These are phyloP conservation scores for Camellia sinensis DNA, from an alignment of 148 eudicot species.

Conservation along the genomic window DNA sequence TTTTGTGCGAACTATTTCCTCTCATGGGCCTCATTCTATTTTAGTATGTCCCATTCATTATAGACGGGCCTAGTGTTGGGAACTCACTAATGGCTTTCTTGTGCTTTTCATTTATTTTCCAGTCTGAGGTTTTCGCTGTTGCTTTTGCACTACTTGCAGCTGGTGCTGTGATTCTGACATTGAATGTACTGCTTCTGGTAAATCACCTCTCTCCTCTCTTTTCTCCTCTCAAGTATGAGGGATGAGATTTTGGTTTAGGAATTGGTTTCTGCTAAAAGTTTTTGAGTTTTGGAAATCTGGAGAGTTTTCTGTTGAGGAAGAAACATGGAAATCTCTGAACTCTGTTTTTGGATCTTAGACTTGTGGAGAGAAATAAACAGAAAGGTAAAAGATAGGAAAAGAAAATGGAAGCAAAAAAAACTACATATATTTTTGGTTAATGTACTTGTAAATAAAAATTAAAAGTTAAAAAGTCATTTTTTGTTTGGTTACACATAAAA, in stretches of 20 bases:
- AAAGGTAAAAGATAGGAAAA: too few relatives aligned
- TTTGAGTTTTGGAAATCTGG: background rate
- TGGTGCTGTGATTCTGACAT: conserved; percentile 91
- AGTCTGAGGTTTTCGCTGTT: conserved; percentile 98
- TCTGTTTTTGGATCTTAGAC: background rate
- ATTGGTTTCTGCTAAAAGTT: background rate
- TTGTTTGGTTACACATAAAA: too few relatives aligned
- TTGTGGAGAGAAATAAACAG: too few relatives aligned
- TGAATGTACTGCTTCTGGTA: conserved; percentile 94
- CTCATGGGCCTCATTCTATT: background rate
- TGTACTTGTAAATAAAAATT: too few relatives aligned
- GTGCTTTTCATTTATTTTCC: conserved; percentile 24
- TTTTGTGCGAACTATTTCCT: background rate
- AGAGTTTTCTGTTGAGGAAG: background rate
- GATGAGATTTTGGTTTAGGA: background rate
- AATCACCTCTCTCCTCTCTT: conserved; percentile 24
- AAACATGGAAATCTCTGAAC: background rate
- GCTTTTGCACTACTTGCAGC: conserved; percentile 98
- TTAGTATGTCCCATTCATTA: background rate
- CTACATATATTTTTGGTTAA: too few relatives aligned
- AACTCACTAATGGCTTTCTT: conserved; percentile 8
- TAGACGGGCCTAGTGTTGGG: background rate
- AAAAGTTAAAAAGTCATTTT: too few relatives aligned
- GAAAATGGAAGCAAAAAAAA: too few relatives aligned
- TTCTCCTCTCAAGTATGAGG: background rate